phyloP scores from a whole-genome alignment of 2,329 filamentous ascomycete species.

The Colletotrichum sp. region DNA sequence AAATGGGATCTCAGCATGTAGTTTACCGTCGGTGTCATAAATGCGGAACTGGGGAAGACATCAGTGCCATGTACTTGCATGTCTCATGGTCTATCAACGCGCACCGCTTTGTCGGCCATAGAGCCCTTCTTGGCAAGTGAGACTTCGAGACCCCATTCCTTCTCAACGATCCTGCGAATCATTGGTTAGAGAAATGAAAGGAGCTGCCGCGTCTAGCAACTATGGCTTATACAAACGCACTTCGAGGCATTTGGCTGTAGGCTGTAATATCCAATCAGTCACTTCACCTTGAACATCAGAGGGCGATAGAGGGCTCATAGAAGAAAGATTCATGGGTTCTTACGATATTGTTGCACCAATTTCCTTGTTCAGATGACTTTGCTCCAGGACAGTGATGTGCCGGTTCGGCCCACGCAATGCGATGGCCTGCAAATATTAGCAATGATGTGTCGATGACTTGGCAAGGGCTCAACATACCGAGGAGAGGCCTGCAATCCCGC shows the following conservation, averaged over 20 bases:
- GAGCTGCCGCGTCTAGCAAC: not conserved
- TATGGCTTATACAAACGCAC: slow-evolving; percentile 25
- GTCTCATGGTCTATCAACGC: not conserved
- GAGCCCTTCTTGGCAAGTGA: slow-evolving; percentile 32
- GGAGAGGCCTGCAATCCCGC: slow-evolving; percentile 15
- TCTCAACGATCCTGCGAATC: not conserved
- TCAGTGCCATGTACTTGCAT: not conserved
- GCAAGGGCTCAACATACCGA: not conserved
- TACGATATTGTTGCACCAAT: slow-evolving; percentile 43
- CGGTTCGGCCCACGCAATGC: slow-evolving; percentile 35
- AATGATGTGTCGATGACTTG: not conserved
- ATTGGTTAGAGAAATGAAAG: accelerated
- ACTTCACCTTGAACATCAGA: not conserved
- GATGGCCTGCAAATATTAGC: slow-evolving; percentile 29
- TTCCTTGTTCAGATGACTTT: slow-evolving; percentile 34
- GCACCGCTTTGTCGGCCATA: slow-evolving; percentile 34
- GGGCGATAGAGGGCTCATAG: not conserved
- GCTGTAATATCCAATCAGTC: not conserved
- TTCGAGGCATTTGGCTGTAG: slow-evolving; percentile 45
- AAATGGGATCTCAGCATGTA: slow-evolving; percentile 35
- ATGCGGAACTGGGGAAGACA: slow-evolving; percentile 32
- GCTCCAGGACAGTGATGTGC: slow-evolving; percentile 27
- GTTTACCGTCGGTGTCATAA: slow-evolving; percentile 18
- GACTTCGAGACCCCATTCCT: slow-evolving; percentile 30
- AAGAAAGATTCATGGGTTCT: not conserved